Base-by-base conservation (phyloP, 352 stramenopile genomes). In the Phytophthora multivora region DNA sequence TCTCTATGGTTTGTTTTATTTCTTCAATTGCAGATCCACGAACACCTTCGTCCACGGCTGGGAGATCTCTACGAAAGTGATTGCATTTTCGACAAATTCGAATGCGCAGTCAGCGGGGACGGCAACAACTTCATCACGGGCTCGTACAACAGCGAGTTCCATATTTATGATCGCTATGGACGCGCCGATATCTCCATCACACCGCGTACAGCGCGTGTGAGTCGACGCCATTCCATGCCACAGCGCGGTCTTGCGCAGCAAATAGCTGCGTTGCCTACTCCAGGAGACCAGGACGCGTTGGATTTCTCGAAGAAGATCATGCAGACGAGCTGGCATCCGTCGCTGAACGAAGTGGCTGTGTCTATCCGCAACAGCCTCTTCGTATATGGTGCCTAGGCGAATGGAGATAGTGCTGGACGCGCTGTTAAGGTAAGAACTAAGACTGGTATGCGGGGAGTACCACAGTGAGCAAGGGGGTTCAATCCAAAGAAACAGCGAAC, bases 51-150 rank as follows among this genome's bases (percentile, higher is more conserved):
- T 41, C 73, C 85, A 8, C 75, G 89, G 13, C 71, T 98, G 25
- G 80, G 78, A 18, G 88, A 98, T 55, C 62, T 98, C 5, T 98
- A 98, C 73, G 94, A 98, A 51, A 98, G 90, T 57, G 96, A 99
- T 68, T 97, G 87, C 63, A 98, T 99, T 56, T 99, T 98, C 63
- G 96, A 99, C 84, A 98, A 98, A 71, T 99, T 99, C 64, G 94
- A 98, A 69, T 96, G 95, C 50, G 83, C 80, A 8, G 80, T 98
- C 31, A 97, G 87, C 56, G 85, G 83, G 18, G 89, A 98, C 63
- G 93, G 89, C 46, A 94, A 96, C 65, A 90, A 93, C 77, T 91
- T 98, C 66, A 83, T 96, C 58, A 98, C 94, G 35, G 96, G 96
- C 42, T 97, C 91, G 48, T 98, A 98, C 86, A 94, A 96, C 59